Conservation (phyloP, 306 rosid genomes). For the Potentilla sterilis region DNA sequence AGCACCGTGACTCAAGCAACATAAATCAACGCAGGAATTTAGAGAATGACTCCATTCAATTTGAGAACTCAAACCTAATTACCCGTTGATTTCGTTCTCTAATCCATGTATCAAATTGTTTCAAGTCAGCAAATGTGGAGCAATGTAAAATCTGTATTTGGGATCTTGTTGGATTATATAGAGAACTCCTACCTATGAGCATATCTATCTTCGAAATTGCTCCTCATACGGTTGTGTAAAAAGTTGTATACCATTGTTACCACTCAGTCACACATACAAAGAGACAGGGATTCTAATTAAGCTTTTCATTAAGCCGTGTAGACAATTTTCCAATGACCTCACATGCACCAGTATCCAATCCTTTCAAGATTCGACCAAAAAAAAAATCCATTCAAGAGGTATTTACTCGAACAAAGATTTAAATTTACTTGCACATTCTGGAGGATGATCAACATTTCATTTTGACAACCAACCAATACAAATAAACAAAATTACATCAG, state of each 20-base stretch:
- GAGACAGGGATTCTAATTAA: not conserved
- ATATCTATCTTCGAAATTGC: too few species aligned
- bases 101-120: not conserved
- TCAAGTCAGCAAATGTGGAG: not conserved
- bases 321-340: not conserved
- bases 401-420: not conserved
- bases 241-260: too few species aligned
- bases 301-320: not conserved
- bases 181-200: too few species aligned
- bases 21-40: too few species aligned
- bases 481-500: constrained; percentile 2
- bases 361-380: not conserved
- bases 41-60: too few species aligned
- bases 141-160: not conserved
- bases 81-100: not conserved
- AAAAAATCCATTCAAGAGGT: not conserved
- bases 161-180: not conserved
- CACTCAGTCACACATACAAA: not conserved
- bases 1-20: too few species aligned
- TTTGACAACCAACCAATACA: constrained; percentile 11
- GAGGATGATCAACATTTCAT: not conserved
- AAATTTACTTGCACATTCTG: not conserved
- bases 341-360: not conserved
- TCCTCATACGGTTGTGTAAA: too few species aligned
- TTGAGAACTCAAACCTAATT: too few species aligned